These are phyloP conservation scores for Trametes pubescens DNA, from an alignment of 1,284 basidiomycete species.

Conservation along the genomic window DNA sequence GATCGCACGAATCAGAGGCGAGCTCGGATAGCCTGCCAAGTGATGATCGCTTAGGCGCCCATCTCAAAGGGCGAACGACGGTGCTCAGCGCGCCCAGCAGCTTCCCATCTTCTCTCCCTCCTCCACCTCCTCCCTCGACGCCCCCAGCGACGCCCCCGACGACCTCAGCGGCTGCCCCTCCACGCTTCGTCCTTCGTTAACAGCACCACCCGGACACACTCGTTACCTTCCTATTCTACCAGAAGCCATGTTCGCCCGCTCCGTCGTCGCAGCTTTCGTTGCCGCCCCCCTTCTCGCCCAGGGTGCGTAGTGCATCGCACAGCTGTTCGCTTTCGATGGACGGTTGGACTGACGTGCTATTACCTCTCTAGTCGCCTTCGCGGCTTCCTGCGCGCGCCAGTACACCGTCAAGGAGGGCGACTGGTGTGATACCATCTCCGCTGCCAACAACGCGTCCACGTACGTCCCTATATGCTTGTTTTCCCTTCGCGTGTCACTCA, in stretches of 20 bases:
- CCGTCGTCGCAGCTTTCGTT: slow-evolving; percentile 50
- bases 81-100: background rate
- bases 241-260: slow-evolving; percentile 55
- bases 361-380: slow-evolving; percentile 48
- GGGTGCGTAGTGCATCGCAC: slow-evolving; percentile 44
- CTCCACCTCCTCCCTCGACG: slow-evolving; percentile 9
- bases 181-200: slow-evolving; percentile 32
- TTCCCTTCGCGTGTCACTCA: background rate
- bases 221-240: slow-evolving; percentile 30
- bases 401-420: slow-evolving; percentile 71
- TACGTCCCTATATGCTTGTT: slow-evolving; percentile 43
- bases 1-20: slow-evolving; percentile 1
- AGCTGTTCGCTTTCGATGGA: background rate
- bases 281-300: slow-evolving; percentile 53
- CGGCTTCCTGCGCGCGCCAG: slow-evolving; percentile 60
- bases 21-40: slow-evolving; percentile 16
- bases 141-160: slow-evolving; percentile 31
- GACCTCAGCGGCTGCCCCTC: slow-evolving; percentile 24
- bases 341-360: slow-evolving; percentile 12
- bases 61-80: slow-evolving; percentile 21
- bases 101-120: slow-evolving; percentile 7
- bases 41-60: slow-evolving; percentile 17
- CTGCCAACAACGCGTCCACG: slow-evolving; percentile 71
- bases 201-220: slow-evolving; percentile 35
- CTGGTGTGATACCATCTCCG: slow-evolving; percentile 74